These are phyloP conservation scores for Penicillium janthinellum DNA, from an alignment of 2,329 filamentous ascomycete genomes.

Conservation along the genomic window DNA sequence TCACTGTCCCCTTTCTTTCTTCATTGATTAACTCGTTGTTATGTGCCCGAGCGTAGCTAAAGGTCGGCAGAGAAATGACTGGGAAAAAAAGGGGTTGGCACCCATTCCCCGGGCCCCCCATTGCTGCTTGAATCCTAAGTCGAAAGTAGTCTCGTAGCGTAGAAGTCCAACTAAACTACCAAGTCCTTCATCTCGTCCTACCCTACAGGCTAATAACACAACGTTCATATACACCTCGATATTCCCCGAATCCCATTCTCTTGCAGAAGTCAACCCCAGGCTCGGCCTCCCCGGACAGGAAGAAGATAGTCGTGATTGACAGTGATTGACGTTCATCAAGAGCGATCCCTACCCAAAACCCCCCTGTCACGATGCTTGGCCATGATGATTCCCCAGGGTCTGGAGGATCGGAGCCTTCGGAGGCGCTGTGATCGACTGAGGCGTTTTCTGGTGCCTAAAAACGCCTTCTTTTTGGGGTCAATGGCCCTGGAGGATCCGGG, in stretches of 20 bases:
- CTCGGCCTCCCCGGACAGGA: constrained; percentile 10
- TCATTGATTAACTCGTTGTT: not conserved
- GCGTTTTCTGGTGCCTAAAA: constrained; percentile 1
- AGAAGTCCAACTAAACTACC: not conserved
- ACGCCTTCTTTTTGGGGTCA: not conserved
- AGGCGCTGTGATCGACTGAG: constrained; percentile 18
- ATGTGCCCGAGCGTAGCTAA: not conserved
- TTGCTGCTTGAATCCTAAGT: not conserved
- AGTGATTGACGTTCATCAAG: constrained; percentile 20
- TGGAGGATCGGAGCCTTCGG: constrained; percentile 2
- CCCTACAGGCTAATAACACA: not conserved
- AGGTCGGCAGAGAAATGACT: not conserved
- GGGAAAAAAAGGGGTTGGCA: not conserved
- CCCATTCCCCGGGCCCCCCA: too few species aligned
- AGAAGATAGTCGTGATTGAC: constrained; percentile 29
- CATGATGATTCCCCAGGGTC: constrained; percentile 15
- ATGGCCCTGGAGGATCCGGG: too few species aligned
- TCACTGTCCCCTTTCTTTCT: not conserved
- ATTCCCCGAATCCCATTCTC: not conserved
- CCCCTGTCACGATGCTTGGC: constrained; percentile 26
- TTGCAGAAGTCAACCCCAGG: constrained; percentile 17
- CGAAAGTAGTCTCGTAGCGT: not conserved
- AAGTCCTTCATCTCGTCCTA: not conserved
- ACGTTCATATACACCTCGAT: not conserved
- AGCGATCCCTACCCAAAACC: constrained; percentile 28